Conservation (phyloP, 2,329 filamentous ascomycete species). For the Ophiostoma novo-ulmi region DNA sequence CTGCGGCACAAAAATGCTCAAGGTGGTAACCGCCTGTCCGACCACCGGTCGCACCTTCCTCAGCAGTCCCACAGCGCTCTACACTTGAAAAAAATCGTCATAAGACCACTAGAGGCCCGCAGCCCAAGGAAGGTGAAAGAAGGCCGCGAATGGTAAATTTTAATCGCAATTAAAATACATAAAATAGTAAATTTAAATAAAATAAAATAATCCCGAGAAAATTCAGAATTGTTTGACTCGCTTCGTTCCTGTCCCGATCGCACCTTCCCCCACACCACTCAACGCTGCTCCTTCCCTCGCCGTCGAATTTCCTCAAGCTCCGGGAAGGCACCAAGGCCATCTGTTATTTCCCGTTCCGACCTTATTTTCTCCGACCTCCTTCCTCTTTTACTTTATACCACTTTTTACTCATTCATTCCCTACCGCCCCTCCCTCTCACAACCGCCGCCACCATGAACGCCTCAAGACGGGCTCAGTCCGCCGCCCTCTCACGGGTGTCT, state of each 20-base stretch:
- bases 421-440: neutral
- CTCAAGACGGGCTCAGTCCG: constrained; percentile 42
- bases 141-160: neutral
- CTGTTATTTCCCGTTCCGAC: constrained; percentile 18
- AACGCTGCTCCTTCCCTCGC: constrained; percentile 14
- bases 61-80: neutral
- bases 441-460: constrained; percentile 40
- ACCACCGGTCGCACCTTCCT: constrained; percentile 13
- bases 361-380: constrained; percentile 25
- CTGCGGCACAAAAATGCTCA: neutral
- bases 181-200: constrained; percentile 4
- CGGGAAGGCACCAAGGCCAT: constrained; percentile 20
- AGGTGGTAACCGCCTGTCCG: constrained; percentile 16
- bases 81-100: constrained; percentile 21
- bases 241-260: constrained; percentile 14
- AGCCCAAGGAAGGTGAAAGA: constrained; percentile 11
- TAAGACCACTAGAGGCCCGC: constrained; percentile 13
- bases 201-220: constrained; percentile 24
- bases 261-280: constrained; percentile 15
- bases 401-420: neutral
- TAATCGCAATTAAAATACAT: neutral
- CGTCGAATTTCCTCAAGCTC: constrained; percentile 14
- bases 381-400: neutral
- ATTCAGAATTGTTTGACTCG: constrained; percentile 21
- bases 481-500: constrained; percentile 38